Evolutionary conservation across 23 red algal species (phyloP), one percentile per base, ranked within the genome.

Genomic region (Gracilaria caudata): DNA sequence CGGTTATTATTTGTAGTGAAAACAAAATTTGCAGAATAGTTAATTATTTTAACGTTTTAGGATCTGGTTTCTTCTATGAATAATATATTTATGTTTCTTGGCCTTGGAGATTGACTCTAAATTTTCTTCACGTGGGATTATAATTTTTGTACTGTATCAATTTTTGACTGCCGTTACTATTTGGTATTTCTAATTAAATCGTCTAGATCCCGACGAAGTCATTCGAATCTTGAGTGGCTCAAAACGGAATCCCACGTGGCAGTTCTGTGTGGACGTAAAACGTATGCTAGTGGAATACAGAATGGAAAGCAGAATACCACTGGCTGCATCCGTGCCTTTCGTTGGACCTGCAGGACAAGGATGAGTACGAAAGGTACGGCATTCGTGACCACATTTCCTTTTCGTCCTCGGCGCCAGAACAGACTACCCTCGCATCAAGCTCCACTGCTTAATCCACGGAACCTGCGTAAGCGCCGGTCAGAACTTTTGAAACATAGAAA

Each of bases 201-300:
- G n/a, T n/a, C n/a, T n/a, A n/a, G n/a, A n/a, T n/a, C n/a, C n/a
- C n/a, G n/a, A n/a, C n/a, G n/a, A n/a, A n/a, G n/a, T n/a, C n/a
- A n/a, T n/a, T n/a, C n/a, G n/a, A n/a, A n/a, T n/a, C n/a, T n/a
- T n/a, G n/a, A n/a, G n/a, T n/a, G n/a, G n/a, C n/a, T 19, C 19
- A 13, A 19, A 71, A 41, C 60, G 26, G 38, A 47, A 75, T 75
- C 40, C 70, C 70, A 75, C 70, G 70, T 75, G 70, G 70, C 47
- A 21, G 70, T 14, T 38, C 43, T 75, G 70, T 75, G 70, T 75
- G 70, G 70, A 75, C 70, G 11, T 7, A 29, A 75, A 75, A 33
- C 19, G 61, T 17, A 35, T 66, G 32, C 32, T 21, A 57, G 54
- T 57, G 54, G 16, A 20, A 3, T 57, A 4, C 19, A n/a, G 16